phyloP scores from a whole-genome alignment of 2,329 filamentous ascomycete species.

The Talaromyces sp. region DNA sequence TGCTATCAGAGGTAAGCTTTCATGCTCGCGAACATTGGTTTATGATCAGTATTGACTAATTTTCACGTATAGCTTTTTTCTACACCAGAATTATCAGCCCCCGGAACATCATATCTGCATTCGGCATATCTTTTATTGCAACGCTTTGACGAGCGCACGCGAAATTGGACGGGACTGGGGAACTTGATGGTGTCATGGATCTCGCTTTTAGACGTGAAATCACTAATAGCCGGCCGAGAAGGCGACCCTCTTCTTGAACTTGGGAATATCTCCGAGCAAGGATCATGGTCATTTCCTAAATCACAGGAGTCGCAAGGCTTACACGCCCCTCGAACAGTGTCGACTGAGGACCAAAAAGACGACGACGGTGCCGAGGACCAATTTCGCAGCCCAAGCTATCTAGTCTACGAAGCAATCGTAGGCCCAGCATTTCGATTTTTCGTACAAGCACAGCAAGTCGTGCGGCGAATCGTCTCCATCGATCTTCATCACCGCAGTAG shows the following conservation, averaged over 20 bases:
- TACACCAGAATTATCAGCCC: slow-evolving; percentile 28
- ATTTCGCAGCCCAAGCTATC: slow-evolving; percentile 31
- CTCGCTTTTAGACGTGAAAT: slow-evolving; percentile 38
- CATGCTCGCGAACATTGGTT: background rate
- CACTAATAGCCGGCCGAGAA: slow-evolving; percentile 39
- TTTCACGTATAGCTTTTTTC: slow-evolving; percentile 28
- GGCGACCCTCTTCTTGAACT: slow-evolving; percentile 36
- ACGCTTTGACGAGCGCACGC: slow-evolving; percentile 30
- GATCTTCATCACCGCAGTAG: slow-evolving; percentile 43
- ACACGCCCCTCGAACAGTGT: background rate
- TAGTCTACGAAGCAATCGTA: slow-evolving; percentile 35
- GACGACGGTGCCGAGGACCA: slow-evolving; percentile 20
- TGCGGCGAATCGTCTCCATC: slow-evolving; percentile 38
- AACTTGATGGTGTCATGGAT: slow-evolving; percentile 37
- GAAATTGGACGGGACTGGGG: slow-evolving; percentile 32
- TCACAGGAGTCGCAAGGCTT: background rate
- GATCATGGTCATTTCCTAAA: background rate
- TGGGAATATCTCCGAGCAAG: slow-evolving; percentile 24
- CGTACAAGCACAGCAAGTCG: slow-evolving; percentile 36
- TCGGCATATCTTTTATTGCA: slow-evolving; percentile 35
- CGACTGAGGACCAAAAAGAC: slow-evolving; percentile 10
- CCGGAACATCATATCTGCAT: slow-evolving; percentile 34
- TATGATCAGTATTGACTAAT: background rate
- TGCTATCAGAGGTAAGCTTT: slow-evolving; percentile 38
- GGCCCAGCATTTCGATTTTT: slow-evolving; percentile 39